Evolutionary conservation across 164 flowering plant species (phyloP), one percentile per base, ranked within the genome.

Genomic region (Umbellularia californica): DNA sequence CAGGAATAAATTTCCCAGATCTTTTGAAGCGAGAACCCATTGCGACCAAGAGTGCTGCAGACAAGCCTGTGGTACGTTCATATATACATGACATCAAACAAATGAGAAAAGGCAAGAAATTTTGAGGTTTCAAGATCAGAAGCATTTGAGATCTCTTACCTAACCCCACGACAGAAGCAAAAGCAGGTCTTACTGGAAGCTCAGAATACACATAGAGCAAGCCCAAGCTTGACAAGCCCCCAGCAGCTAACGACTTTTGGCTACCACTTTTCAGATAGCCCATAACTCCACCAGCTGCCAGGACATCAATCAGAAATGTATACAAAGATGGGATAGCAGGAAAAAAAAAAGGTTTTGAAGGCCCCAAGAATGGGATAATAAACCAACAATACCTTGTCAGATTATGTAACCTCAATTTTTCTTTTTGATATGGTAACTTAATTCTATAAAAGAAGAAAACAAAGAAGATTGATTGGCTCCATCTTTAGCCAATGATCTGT

Each of bases 201-300:
- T 85, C 78, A n/a, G 88, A 82, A 70, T 84, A 86, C 27, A 93
- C 95, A 70, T 75, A 87, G 76, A 77, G 84, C 79, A 95, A 77
- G 5, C 88, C 28, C 17, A 82, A 72, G 3, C 97, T 90, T 12
- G 97, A 91, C 24, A 90, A 20, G 51, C 95, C 97, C 33, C 97
- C 97, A 11, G 97, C 88, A 50, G 88, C 77, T 62, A 93, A 79
- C 3, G 98, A 95, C 75, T 88, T 93, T 84, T 84, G 86, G 88
- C 98, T 95, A 23, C 98, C 97, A 77, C 94, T 86, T 81, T 95
- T 95, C 64, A 93, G 1, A 69, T 80, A 95, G 60, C 98, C 98
- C 88, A 90, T 88, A n/a, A 89, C 70, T n/a, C 98, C 98, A 70
- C 98, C 98, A 30, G 84, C 90, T 90, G 87, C 65, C 74, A 74